Evolutionary conservation across 2,329 filamentous ascomycete genomes (phyloP), one percentile per base, ranked within the genome.

Genomic region (Alternaria burnsii): DNA sequence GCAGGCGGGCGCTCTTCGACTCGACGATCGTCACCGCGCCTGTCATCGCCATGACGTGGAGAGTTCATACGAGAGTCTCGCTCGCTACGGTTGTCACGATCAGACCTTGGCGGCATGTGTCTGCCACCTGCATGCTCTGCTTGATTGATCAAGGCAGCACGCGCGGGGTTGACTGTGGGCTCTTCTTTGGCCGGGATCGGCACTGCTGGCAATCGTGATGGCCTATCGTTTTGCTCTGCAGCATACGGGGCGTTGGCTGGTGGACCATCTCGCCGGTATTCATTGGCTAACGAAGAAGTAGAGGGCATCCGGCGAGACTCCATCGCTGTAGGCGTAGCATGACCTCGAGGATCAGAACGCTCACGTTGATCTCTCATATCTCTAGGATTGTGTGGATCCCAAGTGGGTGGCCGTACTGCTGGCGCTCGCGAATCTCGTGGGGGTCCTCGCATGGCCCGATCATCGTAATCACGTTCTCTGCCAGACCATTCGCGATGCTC

Each of bases 81-180:
- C 22, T 77, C 76, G 53, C 69, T 67, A 55, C 70, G 78, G 44
- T 41, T 62, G 47, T 76, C 76, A 53, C 73, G 72, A 36, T 76
- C 73, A 20, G 65, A 36, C 28, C 65, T 61, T 50, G 69, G 53
- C 55, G 69, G 47, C 51, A 80, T 78, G 18, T 67, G 66, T 50
- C 73, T 67, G 14, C 62, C 62, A 40, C 36, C 36, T 40, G 36
- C n/a, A 51, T 71, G 61, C 16, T 77, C 74, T 7, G 61, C 70
- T 30, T 72, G 71, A 30, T 78, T 75, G 42, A 83, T 81, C 36
- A 82, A 60, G 14, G 80, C 79, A 59, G 80, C 75, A 20, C 82
- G 80, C 18, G 78, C 81, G 11, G 81, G 80, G 55, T 83, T 82
- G 41, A 83, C 75, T 24, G 68, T 63, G 10, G 68, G 63, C 16